Percentiles rank a stretch among this genome's conserved stretches.
These are phyloP conservation scores for Plantago elongata DNA, from an alignment of 257 asterid genomes.

Conservation along the genomic window DNA sequence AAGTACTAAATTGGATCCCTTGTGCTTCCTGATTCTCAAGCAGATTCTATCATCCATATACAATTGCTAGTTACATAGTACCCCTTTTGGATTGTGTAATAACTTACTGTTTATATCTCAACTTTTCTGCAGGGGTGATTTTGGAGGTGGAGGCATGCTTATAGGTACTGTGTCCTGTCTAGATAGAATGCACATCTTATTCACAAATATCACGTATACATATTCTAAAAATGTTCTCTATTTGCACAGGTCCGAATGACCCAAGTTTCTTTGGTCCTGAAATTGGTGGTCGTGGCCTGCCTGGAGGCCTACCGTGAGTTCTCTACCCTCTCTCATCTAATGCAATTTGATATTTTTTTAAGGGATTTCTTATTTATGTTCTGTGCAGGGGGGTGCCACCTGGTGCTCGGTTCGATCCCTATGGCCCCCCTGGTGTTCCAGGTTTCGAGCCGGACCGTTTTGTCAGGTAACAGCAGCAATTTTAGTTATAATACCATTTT, in stretches of 20 bases:
- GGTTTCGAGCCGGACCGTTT: constrained; percentile 85
- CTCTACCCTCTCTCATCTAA: background rate
- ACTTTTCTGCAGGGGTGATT: constrained; percentile 46
- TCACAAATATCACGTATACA: background rate
- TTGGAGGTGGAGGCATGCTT: constrained; percentile 64
- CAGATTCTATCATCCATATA: no score
- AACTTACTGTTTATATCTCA: constrained; percentile 9
- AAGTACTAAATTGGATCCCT: no score
- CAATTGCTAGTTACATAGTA: background rate
- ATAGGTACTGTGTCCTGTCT: constrained; percentile 44
- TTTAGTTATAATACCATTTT: no score
- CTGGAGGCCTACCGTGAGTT: constrained; percentile 54
- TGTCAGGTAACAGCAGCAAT: constrained; percentile 41
- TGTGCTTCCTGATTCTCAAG: no score
- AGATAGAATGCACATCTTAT: constrained; percentile 4
- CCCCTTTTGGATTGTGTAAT: background rate
- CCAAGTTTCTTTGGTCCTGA: constrained; percentile 68
- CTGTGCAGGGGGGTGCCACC: constrained; percentile 74
- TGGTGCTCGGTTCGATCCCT: constrained; percentile 91
- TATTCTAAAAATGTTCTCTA: background rate
- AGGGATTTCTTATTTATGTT: background rate
- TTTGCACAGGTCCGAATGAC: constrained; percentile 63
- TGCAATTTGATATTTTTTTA: no score
- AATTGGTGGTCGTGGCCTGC: constrained; percentile 40
- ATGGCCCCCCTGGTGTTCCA: constrained; percentile 82